phyloP scores from a whole-genome alignment of 768 basidiomycete species.

The Mycena haematopus region DNA sequence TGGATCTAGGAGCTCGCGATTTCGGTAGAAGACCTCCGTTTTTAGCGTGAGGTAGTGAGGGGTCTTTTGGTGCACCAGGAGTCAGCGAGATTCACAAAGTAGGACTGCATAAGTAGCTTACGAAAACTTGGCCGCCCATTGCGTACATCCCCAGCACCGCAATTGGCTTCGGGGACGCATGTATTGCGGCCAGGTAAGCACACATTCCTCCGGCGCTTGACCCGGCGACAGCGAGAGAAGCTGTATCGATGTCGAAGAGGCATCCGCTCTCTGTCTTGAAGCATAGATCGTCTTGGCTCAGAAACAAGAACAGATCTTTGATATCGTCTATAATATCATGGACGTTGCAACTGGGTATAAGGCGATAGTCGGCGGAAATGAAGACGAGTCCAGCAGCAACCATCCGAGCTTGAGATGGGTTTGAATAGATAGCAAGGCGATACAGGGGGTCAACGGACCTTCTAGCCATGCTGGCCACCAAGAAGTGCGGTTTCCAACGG shows the following conservation, averaged over 20 bases:
- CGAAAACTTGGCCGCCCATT: conserved; percentile 66
- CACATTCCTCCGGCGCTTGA: conserved; percentile 69
- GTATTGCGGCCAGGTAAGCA: conserved; percentile 63
- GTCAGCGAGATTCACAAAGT: neutral
- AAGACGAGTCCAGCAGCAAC: conserved; percentile 57
- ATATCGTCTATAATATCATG: conserved; percentile 66
- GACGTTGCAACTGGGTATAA: conserved; percentile 59
- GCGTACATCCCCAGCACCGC: conserved; percentile 66
- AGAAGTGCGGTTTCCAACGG: conserved; percentile 45
- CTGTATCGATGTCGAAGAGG: conserved; percentile 46
- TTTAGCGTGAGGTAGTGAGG: conserved; percentile 59
- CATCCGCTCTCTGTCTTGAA: conserved; percentile 13
- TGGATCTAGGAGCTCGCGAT: conserved; percentile 61
- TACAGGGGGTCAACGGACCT: conserved; percentile 44
- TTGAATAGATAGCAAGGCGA: neutral
- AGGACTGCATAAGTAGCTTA: conserved; percentile 31
- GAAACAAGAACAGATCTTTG: conserved; percentile 58
- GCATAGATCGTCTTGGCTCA: conserved; percentile 37
- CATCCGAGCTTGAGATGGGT: conserved; percentile 49
- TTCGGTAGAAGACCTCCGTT: conserved; percentile 56
- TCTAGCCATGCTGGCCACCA: conserved; percentile 75
- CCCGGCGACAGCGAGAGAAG: conserved; percentile 58
- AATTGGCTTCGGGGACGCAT: conserved; percentile 59
- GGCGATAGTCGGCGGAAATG: conserved; percentile 68
- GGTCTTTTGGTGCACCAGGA: conserved; percentile 12